These are phyloP conservation scores for Tremellales sp. DNA, from an alignment of 1,284 basidiomycete genomes.

Conservation along the genomic window DNA sequence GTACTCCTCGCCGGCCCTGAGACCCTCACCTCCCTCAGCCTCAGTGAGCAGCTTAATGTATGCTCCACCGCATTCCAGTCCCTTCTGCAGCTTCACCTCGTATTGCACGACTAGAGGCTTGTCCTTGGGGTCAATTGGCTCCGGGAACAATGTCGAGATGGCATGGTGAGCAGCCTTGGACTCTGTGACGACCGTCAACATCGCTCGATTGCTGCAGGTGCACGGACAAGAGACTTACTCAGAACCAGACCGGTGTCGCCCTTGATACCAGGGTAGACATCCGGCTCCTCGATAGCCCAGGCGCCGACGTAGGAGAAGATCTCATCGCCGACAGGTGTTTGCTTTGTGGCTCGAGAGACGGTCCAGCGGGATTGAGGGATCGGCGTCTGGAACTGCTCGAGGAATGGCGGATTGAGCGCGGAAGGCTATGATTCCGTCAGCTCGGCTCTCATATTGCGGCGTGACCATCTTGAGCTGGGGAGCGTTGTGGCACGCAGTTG, in stretches of 20 bases:
- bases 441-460: neutral
- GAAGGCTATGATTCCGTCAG: conserved; percentile 62
- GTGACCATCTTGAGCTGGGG: neutral
- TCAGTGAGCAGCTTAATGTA: conserved; percentile 89
- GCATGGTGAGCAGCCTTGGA: conserved; percentile 65
- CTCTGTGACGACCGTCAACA: conserved; percentile 26
- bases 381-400: conserved; percentile 94
- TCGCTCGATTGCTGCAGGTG: neutral
- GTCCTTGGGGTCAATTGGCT: conserved; percentile 70
- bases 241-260: conserved; percentile 87
- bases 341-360: conserved; percentile 94
- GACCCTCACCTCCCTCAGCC: conserved; percentile 59
- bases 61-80: conserved; percentile 97
- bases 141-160: conserved; percentile 85
- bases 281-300: conserved; percentile 92
- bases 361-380: conserved; percentile 75
- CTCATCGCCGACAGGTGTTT: conserved; percentile 87
- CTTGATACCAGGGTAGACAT: conserved; percentile 62
- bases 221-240: conserved; percentile 47
- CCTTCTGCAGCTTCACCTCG: conserved; percentile 99
- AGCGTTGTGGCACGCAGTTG: neutral
- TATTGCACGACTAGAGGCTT: conserved; percentile 96
- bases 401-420: conserved; percentile 80
- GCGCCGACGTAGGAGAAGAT: conserved; percentile 95
- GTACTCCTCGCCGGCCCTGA: conserved; percentile 90